phyloP scores from a whole-genome alignment of 768 basidiomycete species.

The Trametes sanguinea region DNA sequence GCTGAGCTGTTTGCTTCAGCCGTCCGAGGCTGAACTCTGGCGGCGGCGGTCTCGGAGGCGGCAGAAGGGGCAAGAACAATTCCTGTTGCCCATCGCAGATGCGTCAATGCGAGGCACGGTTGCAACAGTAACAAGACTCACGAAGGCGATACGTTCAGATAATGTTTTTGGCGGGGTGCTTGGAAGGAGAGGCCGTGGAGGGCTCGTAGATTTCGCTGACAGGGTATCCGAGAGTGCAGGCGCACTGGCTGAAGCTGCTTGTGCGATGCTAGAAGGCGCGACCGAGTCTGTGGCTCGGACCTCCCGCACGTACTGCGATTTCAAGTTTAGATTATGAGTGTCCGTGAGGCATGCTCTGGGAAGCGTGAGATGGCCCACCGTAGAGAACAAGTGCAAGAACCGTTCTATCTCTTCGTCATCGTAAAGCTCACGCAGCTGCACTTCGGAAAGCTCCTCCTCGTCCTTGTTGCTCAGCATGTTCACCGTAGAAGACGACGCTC shows the following conservation, averaged over 20 bases:
- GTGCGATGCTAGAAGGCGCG: background rate
- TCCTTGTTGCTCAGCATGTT: background rate
- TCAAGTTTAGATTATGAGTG: constrained; percentile 1
- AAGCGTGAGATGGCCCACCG: constrained; percentile 38
- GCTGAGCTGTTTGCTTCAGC: constrained; percentile 50
- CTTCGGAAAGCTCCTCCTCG: constrained; percentile 47
- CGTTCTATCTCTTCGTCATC: constrained; percentile 66
- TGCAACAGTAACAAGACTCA: background rate
- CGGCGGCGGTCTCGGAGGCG: constrained; percentile 39
- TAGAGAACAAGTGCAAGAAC: constrained; percentile 61
- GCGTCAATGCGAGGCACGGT: background rate
- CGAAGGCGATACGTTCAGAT: constrained; percentile 16
- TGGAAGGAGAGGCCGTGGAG: constrained; percentile 17
- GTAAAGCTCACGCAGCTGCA: constrained; percentile 56
- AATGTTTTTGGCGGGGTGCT: constrained; percentile 24
- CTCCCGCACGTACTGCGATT: constrained; percentile 58
- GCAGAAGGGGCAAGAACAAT: constrained; percentile 51
- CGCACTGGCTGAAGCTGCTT: constrained; percentile 19
- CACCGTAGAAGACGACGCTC: constrained; percentile 1
- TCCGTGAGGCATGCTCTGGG: no score
- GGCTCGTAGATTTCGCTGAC: constrained; percentile 4
- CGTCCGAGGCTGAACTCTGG: constrained; percentile 58
- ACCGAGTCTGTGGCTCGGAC: constrained; percentile 39
- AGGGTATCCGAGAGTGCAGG: constrained; percentile 1
- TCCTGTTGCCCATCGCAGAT: constrained; percentile 28